Evolutionary conservation across 208 protist genomes (phyloP).

Genomic region (Leishmania amazonensis): DNA sequence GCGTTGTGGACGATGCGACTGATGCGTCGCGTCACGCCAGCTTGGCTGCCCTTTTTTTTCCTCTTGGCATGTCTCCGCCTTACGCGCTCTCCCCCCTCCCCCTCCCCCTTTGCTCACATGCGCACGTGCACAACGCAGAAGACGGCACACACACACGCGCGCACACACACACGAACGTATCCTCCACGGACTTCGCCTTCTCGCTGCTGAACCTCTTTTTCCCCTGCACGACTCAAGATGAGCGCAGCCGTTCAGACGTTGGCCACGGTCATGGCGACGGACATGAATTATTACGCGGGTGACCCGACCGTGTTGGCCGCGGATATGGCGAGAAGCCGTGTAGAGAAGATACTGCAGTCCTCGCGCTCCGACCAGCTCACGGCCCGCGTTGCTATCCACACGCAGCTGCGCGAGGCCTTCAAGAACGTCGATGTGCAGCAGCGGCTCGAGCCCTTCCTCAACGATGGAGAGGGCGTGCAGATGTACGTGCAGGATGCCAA

Average conservation of each 20-base stretch:
- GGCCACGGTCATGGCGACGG: constrained; percentile 61
- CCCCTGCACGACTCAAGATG: constrained; percentile 21
- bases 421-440: constrained; percentile 55
- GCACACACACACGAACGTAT: neutral
- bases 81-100: no score
- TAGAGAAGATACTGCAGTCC: constrained; percentile 52
- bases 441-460: constrained; percentile 60
- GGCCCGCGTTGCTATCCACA: constrained; percentile 74
- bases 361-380: constrained; percentile 66
- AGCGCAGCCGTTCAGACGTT: constrained; percentile 61
- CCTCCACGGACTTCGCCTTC: neutral
- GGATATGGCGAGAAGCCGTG: constrained; percentile 48
- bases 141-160: neutral
- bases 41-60: constrained; percentile 13
- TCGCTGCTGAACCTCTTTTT: neutral
- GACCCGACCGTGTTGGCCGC: constrained; percentile 57
- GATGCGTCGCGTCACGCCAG: neutral
- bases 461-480: constrained; percentile 50
- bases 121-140: neutral
- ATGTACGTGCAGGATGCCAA: constrained; percentile 56
- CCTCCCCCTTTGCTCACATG: neutral
- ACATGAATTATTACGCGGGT: constrained; percentile 82
- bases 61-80: neutral
- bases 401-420: constrained; percentile 78
- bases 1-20: neutral